Percentiles rank a stretch among this genome's conserved stretches.
These are phyloP conservation scores for Lolium multiflorum DNA, from an alignment of 176 grass and related monocot species.

Conservation along the genomic window DNA sequence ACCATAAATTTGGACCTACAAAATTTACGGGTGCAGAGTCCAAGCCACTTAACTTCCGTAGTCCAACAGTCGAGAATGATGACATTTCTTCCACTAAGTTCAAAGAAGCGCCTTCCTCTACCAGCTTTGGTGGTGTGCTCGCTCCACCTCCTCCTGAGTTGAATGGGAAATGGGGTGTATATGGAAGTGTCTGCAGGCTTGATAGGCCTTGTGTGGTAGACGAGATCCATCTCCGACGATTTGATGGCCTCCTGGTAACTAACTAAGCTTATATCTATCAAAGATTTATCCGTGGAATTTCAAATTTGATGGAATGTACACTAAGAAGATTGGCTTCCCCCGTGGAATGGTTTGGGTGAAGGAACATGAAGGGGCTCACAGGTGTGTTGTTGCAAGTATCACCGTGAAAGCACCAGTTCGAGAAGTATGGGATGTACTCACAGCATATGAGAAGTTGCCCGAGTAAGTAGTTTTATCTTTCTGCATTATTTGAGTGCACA, in stretches of 20 bases:
- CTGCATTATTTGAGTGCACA: constrained; percentile 37
- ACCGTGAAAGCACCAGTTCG: constrained; percentile 90
- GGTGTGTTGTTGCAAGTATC: constrained; percentile 95
- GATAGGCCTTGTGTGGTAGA: constrained; percentile 87
- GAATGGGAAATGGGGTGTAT: constrained; percentile 81
- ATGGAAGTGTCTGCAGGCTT: constrained; percentile 89
- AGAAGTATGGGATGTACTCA: constrained; percentile 97
- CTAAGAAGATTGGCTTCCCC: constrained; percentile 42
- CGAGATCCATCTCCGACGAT: constrained; percentile 96
- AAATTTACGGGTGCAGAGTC: constrained; percentile 40
- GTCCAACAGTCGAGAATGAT: constrained; percentile 38
- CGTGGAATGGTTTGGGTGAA: constrained; percentile 56
- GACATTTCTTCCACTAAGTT: constrained; percentile 47
- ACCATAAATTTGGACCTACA: constrained; percentile 49
- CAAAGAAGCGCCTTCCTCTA: constrained; percentile 44
- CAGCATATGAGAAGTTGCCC: constrained; percentile 84
- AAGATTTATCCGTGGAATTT: constrained; percentile 19
- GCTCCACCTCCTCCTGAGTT: constrained; percentile 56
- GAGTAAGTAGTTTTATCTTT: constrained; percentile 70
- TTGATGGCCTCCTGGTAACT: constrained; percentile 91
- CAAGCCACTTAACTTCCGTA: constrained; percentile 40
- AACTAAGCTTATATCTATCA: constrained; percentile 27
- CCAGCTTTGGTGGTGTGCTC: constrained; percentile 46
- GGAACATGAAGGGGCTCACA: constrained; percentile 92
- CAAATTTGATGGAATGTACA: neutral